These are phyloP conservation scores for Aspergillus pseudonomiae DNA, from an alignment of 2,329 filamentous ascomycete genomes.

Conservation along the genomic window DNA sequence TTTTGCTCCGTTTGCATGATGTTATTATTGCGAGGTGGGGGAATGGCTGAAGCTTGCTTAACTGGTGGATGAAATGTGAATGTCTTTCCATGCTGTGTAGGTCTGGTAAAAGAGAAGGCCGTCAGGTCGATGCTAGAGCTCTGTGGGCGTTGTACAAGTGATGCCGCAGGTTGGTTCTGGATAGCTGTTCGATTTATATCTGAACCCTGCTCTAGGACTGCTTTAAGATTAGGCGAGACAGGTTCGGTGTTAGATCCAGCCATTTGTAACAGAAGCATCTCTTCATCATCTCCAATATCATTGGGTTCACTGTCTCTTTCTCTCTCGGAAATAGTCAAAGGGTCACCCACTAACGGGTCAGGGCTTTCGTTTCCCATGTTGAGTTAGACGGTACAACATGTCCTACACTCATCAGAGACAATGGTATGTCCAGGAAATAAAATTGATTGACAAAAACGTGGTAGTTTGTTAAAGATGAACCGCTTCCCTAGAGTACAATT, in stretches of 20 bases:
- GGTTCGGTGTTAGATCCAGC: slow-evolving; percentile 18
- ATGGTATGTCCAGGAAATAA: not conserved
- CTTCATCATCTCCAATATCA: slow-evolving; percentile 21
- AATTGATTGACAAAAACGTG: no score
- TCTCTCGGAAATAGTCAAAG: not conserved
- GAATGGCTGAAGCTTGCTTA: slow-evolving; percentile 10
- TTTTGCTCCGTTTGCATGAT: not conserved
- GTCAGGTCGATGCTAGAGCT: slow-evolving; percentile 32
- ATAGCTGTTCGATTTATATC: slow-evolving; percentile 9
- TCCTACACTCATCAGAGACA: not conserved
- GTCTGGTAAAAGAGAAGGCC: slow-evolving; percentile 40
- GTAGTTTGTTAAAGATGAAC: not conserved
- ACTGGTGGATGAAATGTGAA: slow-evolving; percentile 27
- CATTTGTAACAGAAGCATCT: slow-evolving; percentile 24
- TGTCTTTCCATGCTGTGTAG: slow-evolving; percentile 24
- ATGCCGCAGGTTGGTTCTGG: slow-evolving; percentile 15
- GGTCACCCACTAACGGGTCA: not conserved
- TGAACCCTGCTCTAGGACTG: slow-evolving; percentile 20
- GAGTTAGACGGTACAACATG: not conserved
- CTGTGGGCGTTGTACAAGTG: slow-evolving; percentile 36
- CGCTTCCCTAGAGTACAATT: not conserved
- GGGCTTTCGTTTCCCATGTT: slow-evolving; percentile 4
- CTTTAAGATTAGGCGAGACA: slow-evolving; percentile 19
- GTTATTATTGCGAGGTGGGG: not conserved
- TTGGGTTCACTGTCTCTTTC: not conserved